Base-by-base conservation (phyloP, 495 filamentous ascomycete species). In the Xylaria palmicola region DNA sequence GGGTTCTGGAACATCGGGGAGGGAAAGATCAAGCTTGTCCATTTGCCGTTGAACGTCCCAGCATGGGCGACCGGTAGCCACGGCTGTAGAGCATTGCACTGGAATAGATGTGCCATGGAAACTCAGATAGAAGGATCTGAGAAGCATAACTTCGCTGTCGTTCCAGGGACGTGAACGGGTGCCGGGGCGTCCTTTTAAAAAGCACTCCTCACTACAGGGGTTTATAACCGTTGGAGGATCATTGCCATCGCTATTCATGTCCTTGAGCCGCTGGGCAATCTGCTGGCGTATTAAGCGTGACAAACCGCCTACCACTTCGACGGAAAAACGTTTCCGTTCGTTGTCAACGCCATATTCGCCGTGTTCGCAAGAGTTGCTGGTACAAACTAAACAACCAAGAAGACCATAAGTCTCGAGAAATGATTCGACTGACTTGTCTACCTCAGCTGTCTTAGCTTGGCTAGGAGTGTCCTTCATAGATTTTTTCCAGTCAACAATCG, bases 1-100 rank as follows among this genome's bases (percentile, higher is more conserved):
- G 15, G 59, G 17, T 0, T 63, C 69, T 1, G 62, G 57, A 3
- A 66, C 65, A 2, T 58, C 62, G 0, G 71, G 73, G 9, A 75
- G 62, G 4, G 58, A 17, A 2, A 79, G 56, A 15, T 70, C 62
- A 26, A 79, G 60, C 45, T 78, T 73, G 48, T 70, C 73, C 39
- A 82, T 77, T 58, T 81, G 77, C 26, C 66, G 67, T 27, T 80
- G 69, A 2, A 82, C 77, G 47, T 83, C 77, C 76, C 77, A 82
- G 64, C 82, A 85, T 9, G 74, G 73, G 6, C 77, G 73, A 32
- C 72, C 74, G 5, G 82, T 66, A 44, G 73, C 63, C 22, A 78
- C 69, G 4, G 73, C 71, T 32, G 75, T 77, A 30, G 74, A 65
- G 43, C 79, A 82, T 51, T 76, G 67, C 0, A 80, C 63, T 3